Evolutionary conservation across 768 basidiomycete species (phyloP).

Genomic region (Xanthoconium stramineum): DNA sequence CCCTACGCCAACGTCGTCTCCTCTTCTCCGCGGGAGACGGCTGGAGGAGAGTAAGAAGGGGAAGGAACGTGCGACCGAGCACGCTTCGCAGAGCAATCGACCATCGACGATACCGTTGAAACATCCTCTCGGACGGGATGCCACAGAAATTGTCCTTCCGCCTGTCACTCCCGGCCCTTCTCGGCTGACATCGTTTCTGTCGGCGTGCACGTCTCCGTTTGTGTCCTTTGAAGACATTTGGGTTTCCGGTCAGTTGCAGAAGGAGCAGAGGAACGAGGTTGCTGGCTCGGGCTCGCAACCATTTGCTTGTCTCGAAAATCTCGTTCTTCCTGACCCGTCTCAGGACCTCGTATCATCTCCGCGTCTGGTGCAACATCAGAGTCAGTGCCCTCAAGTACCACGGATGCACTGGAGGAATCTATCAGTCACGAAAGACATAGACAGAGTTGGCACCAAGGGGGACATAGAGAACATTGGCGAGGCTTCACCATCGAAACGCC

Average conservation of each 20-base stretch:
- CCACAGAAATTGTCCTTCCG: conserved; percentile 3
- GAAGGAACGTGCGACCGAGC: conserved; percentile 3
- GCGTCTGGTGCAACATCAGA: neutral
- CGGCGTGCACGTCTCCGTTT: conserved; percentile 15
- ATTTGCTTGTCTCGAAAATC: conserved; percentile 19
- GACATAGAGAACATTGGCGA: conserved; percentile 6
- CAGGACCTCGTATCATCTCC: neutral
- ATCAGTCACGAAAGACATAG: neutral
- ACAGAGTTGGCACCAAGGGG: neutral
- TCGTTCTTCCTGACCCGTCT: neutral
- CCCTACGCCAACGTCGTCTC: conserved; percentile 28
- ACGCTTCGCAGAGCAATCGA: neutral
- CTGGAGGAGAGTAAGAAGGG: conserved; percentile 1
- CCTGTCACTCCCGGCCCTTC: neutral
- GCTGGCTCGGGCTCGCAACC: conserved; percentile 4
- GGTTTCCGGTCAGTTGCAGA: neutral
- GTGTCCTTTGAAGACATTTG: conserved; percentile 5
- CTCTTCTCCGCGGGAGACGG: neutral
- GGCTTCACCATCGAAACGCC: conserved; percentile 11
- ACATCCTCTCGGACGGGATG: neutral
- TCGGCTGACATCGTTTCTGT: neutral
- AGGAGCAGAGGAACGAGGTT: neutral
- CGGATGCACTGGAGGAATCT: neutral
- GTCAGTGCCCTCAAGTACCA: neutral
- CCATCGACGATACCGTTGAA: neutral